Evolutionary conservation across 495 filamentous ascomycete species (phyloP).

Genomic region (Xylaria palmicola): DNA sequence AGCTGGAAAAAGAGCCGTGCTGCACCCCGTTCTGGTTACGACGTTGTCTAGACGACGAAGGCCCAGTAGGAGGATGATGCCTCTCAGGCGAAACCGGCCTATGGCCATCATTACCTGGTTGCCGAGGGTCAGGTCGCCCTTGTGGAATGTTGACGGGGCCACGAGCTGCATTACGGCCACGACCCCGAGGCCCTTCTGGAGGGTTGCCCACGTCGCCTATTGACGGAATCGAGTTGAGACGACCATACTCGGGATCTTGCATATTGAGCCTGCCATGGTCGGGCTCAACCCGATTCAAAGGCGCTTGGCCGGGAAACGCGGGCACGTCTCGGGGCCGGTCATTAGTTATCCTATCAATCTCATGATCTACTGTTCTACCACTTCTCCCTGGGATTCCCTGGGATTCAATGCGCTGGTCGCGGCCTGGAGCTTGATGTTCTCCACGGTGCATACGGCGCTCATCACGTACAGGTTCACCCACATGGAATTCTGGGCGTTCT

Average conservation of each 20-base stretch:
- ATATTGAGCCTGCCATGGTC: constrained; percentile 58
- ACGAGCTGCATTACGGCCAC: constrained; percentile 42
- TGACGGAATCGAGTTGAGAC: constrained; percentile 55
- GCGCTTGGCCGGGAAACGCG: constrained; percentile 31
- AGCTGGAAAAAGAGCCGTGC: constrained; percentile 27
- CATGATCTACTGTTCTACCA: constrained; percentile 33
- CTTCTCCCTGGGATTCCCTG: constrained; percentile 21
- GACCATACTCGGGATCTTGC: constrained; percentile 62
- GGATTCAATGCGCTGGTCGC: constrained; percentile 39
- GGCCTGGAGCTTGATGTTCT: constrained; percentile 35
- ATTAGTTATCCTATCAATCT: constrained; percentile 32
- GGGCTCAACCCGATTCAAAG: constrained; percentile 40
- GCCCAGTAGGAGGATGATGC: constrained; percentile 47
- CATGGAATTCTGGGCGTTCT: constrained; percentile 37
- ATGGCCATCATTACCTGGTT: constrained; percentile 32
- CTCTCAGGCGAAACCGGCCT: constrained; percentile 46
- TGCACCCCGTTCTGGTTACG: constrained; percentile 36
- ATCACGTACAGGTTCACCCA: constrained; percentile 43
- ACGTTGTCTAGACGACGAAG: constrained; percentile 43
- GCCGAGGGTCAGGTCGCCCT: constrained; percentile 37
- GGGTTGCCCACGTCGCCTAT: constrained; percentile 53
- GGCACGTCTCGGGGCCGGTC: constrained; percentile 37
- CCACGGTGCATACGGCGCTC: constrained; percentile 45
- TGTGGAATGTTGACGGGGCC: constrained; percentile 33
- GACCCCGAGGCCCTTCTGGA: constrained; percentile 69